Conservation (phyloP, 2,329 filamentous ascomycete species). For the Hortaea werneckii region DNA sequence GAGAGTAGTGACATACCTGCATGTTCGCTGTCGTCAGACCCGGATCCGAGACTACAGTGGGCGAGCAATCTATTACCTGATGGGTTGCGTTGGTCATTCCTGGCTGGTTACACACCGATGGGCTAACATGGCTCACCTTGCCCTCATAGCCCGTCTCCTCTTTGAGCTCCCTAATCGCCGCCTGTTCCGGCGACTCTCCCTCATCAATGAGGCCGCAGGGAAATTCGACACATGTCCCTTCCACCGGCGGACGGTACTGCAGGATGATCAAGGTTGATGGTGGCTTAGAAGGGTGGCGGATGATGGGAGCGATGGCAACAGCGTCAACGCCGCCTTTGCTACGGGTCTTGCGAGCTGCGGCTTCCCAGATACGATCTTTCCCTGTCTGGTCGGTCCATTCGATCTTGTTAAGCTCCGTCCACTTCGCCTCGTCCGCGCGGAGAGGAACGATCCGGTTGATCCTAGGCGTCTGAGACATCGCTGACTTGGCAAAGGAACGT, state of each 20-base stretch:
- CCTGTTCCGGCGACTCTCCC: constrained; percentile 45
- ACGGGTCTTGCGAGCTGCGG: constrained; percentile 41
- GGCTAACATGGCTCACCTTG: constrained; percentile 36
- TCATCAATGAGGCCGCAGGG: constrained; percentile 51
- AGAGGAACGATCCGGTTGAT: constrained; percentile 41
- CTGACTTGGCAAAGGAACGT: neutral
- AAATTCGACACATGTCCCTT: constrained; percentile 49
- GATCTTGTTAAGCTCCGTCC: constrained; percentile 48
- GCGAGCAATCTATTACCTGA: constrained; percentile 41
- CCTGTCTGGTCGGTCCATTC: constrained; percentile 39
- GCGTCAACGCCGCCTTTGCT: constrained; percentile 49
- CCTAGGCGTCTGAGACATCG: constrained; percentile 23
- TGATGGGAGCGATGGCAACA: constrained; percentile 47
- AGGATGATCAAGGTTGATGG: constrained; percentile 46
- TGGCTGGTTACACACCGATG: constrained; percentile 52
- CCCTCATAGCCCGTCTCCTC: constrained; percentile 56
- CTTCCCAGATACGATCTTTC: constrained; percentile 40
- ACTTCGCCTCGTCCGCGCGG: constrained; percentile 43
- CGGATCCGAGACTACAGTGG: constrained; percentile 57
- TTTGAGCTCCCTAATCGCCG: constrained; percentile 48
- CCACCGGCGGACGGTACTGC: constrained; percentile 49
- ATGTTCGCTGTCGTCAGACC: constrained; percentile 52
- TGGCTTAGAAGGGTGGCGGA: constrained; percentile 37
- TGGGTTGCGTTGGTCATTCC: constrained; percentile 31
- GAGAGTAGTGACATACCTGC: constrained; percentile 28